Percentiles rank a stretch among this genome's conserved stretches.
These are phyloP conservation scores for Pythium coloratum DNA, from an alignment of 352 stramenopile species.

Conservation along the genomic window DNA sequence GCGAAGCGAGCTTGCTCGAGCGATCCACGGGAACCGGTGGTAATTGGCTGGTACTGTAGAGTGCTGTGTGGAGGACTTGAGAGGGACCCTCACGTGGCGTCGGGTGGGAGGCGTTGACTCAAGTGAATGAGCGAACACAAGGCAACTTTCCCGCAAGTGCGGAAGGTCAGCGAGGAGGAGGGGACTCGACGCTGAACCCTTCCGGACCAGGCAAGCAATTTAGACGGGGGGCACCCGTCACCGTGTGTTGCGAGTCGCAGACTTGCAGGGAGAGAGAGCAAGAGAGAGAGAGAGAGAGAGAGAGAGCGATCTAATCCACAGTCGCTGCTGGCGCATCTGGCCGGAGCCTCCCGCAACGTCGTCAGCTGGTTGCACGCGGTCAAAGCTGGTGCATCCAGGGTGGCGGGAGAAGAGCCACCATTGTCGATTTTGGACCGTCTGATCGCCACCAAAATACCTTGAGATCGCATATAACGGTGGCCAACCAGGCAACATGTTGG, in stretches of 20 bases:
- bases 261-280: not conserved
- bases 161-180: not conserved
- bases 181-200: conserved; percentile 1
- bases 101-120: not conserved
- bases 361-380: not conserved
- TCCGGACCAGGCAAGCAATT: not conserved
- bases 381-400: not conserved
- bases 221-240: not conserved
- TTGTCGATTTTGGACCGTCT: not conserved
- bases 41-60: not conserved
- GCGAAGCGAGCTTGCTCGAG: not conserved
- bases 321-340: not conserved
- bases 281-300: not conserved
- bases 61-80: not conserved
- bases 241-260: not conserved
- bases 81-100: conserved; percentile 3
- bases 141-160: conserved; percentile 5
- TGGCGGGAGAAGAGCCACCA: conserved; percentile 1
- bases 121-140: conserved; percentile 1
- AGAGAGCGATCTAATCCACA: not conserved
- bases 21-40: conserved; percentile 1
- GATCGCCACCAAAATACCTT: not conserved
- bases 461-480: not conserved
- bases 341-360: conserved; percentile 1
- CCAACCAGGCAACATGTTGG: too few relatives aligned